A percentile compares a stretch with the other conserved stretches of the same genome.
Evolutionary conservation across 2,329 filamentous ascomycete species (phyloP).

Genomic region (Pestalotiopsis sp.): DNA sequence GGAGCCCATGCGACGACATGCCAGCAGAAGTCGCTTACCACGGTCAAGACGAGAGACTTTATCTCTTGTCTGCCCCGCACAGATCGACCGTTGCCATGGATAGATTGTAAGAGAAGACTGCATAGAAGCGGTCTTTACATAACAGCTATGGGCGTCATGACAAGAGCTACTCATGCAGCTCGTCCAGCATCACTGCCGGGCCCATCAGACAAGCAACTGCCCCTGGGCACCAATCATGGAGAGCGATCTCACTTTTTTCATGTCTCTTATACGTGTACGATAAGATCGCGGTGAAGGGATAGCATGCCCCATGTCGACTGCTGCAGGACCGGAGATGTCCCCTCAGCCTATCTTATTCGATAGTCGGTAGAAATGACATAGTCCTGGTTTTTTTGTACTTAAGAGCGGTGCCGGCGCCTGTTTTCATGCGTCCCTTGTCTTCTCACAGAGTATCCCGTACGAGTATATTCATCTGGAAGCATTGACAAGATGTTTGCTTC

Average conservation of each 20-base stretch:
- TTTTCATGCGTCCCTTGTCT: background rate
- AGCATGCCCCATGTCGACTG: background rate
- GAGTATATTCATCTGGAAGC: background rate
- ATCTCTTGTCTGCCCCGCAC: conserved; percentile 10
- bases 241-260: background rate
- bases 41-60: conserved; percentile 1
- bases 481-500: background rate
- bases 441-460: background rate
- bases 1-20: conserved; percentile 2
- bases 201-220: background rate
- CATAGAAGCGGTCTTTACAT: conserved; percentile 6
- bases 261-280: background rate
- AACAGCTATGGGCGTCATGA: conserved; percentile 8
- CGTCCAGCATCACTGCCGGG: background rate
- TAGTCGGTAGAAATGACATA: background rate
- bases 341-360: background rate
- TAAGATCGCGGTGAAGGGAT: conserved; percentile 2
- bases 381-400: background rate
- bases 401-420: background rate
- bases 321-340: conserved; percentile 1
- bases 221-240: background rate
- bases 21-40: background rate
- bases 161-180: conserved; percentile 1
- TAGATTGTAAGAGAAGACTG: background rate
- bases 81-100: background rate